Conservation (phyloP, 352 stramenopile genomes). For the Pythium folliculosum region DNA sequence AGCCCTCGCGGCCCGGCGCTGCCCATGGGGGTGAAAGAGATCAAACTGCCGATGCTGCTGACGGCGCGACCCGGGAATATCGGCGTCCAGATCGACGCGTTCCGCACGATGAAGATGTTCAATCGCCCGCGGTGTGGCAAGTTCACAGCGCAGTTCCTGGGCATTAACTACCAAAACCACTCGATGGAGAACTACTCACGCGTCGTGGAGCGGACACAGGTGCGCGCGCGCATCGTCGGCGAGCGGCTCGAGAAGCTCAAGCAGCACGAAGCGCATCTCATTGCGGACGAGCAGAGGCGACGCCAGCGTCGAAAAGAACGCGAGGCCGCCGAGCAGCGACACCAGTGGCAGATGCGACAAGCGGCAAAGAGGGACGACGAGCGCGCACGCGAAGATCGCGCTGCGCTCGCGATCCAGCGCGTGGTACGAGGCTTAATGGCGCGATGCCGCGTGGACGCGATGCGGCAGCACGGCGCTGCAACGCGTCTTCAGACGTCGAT, state of each 20-base stretch:
- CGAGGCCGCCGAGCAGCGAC: conserved; percentile 44
- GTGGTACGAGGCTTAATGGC: conserved; percentile 41
- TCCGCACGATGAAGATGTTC: conserved; percentile 59
- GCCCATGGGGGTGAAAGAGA: neutral
- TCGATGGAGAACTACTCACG: conserved; percentile 75
- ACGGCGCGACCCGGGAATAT: conserved; percentile 69
- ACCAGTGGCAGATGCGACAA: conserved; percentile 53
- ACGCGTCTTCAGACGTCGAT: conserved; percentile 37
- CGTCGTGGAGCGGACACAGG: conserved; percentile 55
- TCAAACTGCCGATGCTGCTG: conserved; percentile 43
- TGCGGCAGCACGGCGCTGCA: conserved; percentile 32
- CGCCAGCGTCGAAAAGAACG: conserved; percentile 40
- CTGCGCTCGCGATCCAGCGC: conserved; percentile 47
- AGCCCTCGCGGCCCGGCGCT: neutral
- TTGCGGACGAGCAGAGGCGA: conserved; percentile 42
- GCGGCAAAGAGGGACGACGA: conserved; percentile 48
- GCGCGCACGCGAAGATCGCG: conserved; percentile 37
- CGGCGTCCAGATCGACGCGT: conserved; percentile 75
- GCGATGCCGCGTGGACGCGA: conserved; percentile 11
- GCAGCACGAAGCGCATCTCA: conserved; percentile 44
- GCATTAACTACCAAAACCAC: conserved; percentile 60
- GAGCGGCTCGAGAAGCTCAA: conserved; percentile 53
- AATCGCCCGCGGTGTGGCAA: conserved; percentile 53
- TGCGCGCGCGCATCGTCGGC: conserved; percentile 41
- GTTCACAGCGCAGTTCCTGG: conserved; percentile 75